These are phyloP conservation scores for Termitomyces bulborhizus DNA, from an alignment of 768 basidiomycete genomes.

Conservation along the genomic window DNA sequence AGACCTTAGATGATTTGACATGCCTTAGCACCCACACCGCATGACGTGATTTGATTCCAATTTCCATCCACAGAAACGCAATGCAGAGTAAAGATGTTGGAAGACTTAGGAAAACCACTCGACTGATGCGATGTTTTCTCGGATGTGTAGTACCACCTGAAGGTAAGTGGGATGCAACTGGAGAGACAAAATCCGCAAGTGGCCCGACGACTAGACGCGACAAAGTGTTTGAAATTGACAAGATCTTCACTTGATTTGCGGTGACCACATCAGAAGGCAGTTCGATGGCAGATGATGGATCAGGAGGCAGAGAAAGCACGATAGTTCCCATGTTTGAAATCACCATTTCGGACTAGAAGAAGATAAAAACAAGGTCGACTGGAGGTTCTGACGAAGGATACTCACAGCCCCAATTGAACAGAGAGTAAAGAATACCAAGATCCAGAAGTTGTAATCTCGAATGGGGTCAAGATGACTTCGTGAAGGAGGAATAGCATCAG, in stretches of 20 bases:
- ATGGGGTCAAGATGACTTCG: slow-evolving; percentile 34
- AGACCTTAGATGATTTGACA: slow-evolving; percentile 3
- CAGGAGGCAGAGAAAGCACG: slow-evolving; percentile 51
- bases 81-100: slow-evolving; percentile 41
- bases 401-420: slow-evolving; percentile 66
- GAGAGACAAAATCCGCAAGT: slow-evolving; percentile 69
- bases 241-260: slow-evolving; percentile 59
- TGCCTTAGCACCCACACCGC: slow-evolving; percentile 71
- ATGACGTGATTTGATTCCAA: slow-evolving; percentile 39
- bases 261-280: slow-evolving; percentile 31
- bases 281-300: slow-evolving; percentile 11
- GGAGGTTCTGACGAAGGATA: slow-evolving; percentile 10
- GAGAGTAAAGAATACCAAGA: slow-evolving; percentile 44
- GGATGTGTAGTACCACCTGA: slow-evolving; percentile 27
- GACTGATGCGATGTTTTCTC: slow-evolving; percentile 52
- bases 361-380: not conserved
- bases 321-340: slow-evolving; percentile 80
- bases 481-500: not conserved
- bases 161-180: slow-evolving; percentile 41
- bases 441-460: slow-evolving; percentile 57
- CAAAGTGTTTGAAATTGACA: slow-evolving; percentile 67
- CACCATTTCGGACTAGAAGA: slow-evolving; percentile 65
- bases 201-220: slow-evolving; percentile 65
- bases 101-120: slow-evolving; percentile 52
- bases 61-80: slow-evolving; percentile 51